Percentiles rank a stretch among this genome's conserved stretches.
phyloP scores from a whole-genome alignment of 139 green algal genomes.

The Micromonas commoda region DNA sequence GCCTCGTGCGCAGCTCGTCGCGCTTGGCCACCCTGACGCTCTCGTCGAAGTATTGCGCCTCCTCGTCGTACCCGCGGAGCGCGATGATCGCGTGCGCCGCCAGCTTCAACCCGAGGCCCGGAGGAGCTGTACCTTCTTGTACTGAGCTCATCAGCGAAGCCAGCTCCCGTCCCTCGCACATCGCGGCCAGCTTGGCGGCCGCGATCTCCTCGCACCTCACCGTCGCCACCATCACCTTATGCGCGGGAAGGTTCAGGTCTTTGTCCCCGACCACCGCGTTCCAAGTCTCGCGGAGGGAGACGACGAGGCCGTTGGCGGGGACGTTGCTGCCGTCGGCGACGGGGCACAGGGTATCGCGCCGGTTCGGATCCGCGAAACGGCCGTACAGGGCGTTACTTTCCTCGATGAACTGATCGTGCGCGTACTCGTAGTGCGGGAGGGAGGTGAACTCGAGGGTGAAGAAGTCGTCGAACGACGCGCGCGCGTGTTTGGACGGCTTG shows the following conservation, averaged over 20 bases:
- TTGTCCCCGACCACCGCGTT: constrained; percentile 80
- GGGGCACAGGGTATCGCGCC: not conserved
- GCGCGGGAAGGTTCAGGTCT: constrained; percentile 94
- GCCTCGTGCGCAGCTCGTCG: constrained; percentile 50
- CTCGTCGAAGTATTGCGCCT: constrained; percentile 81
- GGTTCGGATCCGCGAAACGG: constrained; percentile 52
- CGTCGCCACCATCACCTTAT: constrained; percentile 94
- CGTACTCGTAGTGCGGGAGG: constrained; percentile 89
- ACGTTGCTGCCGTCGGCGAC: constrained; percentile 27
- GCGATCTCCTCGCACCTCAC: constrained; percentile 86
- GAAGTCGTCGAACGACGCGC: constrained; percentile 67
- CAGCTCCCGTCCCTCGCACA: constrained; percentile 31
- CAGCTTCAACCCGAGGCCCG: constrained; percentile 1
- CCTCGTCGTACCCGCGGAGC: constrained; percentile 66
- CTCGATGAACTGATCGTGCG: constrained; percentile 78
- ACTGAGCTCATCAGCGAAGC: not conserved
- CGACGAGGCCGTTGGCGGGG: constrained; percentile 58
- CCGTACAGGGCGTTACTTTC: constrained; percentile 62
- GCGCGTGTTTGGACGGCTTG: constrained; percentile 74
- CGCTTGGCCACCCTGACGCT: constrained; percentile 56
- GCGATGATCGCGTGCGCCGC: not conserved
- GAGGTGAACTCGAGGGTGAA: constrained; percentile 66
- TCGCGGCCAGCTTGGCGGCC: constrained; percentile 53
- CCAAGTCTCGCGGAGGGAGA: constrained; percentile 83
- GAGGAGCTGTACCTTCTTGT: not conserved